Percentiles rank a stretch among this genome's conserved stretches.
Evolutionary conservation across 2,329 filamentous ascomycete genomes (phyloP).

Genomic region (Dactylellina parvicollis): DNA sequence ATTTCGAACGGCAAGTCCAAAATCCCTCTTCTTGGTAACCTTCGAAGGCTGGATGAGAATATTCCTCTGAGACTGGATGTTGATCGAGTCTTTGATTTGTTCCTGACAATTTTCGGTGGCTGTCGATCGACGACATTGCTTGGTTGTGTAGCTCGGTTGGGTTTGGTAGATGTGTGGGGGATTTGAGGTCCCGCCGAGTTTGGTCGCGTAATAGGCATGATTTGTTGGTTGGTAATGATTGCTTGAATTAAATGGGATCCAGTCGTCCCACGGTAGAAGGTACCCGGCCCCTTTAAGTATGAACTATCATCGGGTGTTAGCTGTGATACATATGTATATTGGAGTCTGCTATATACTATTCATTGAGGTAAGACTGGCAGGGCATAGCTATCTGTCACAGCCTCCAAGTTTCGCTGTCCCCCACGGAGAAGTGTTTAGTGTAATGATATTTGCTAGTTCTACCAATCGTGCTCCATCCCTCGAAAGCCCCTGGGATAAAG

Average conservation of each 20-base stretch:
- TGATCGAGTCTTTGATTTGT: background rate
- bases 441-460: background rate
- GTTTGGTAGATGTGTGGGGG: constrained; percentile 10
- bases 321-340: too few relatives aligned
- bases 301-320: too few relatives aligned
- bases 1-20: constrained; percentile 25
- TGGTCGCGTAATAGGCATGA: constrained; percentile 4
- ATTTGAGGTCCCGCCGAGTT: constrained; percentile 17
- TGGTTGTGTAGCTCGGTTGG: background rate
- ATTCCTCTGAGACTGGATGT: constrained; percentile 14
- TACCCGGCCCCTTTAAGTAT: background rate
- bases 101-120: background rate
- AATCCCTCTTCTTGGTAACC: background rate
- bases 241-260: background rate
- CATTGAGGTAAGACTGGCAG: too few relatives aligned
- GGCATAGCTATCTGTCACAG: too few relatives aligned
- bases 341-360: too few relatives aligned
- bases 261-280: background rate
- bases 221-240: background rate
- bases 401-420: too few relatives aligned
- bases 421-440: background rate
- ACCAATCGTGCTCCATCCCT: background rate
- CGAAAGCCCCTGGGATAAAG: background rate
- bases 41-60: constrained; percentile 5
- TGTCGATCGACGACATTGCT: background rate